phyloP scores from a whole-genome alignment of 202 grass and related monocot genomes.

The Panicum hallii region DNA sequence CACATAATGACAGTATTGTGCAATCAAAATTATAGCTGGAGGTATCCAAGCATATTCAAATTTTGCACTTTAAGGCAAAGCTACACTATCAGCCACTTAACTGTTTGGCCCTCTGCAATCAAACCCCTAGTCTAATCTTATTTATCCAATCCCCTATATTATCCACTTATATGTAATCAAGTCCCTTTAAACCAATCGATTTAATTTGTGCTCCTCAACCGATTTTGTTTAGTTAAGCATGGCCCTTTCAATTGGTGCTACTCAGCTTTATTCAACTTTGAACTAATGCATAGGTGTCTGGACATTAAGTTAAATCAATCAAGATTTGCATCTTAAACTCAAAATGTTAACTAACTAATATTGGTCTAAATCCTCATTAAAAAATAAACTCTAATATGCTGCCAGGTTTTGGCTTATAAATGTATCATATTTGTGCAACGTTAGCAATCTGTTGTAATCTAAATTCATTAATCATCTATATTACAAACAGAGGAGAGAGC shows the following conservation, averaged over 20 bases:
- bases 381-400: not conserved
- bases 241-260: not conserved
- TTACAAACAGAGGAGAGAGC: not conserved
- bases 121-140: conserved; percentile 24
- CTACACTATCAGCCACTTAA: conserved; percentile 4
- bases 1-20: conserved; percentile 25
- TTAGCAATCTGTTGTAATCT: not conserved
- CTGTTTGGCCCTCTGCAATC: conserved; percentile 4
- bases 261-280: not conserved
- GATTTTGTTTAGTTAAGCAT: conserved; percentile 9
- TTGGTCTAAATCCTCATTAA: not conserved
- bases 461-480: conserved; percentile 12
- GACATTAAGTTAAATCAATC: not conserved
- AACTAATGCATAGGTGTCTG: not conserved
- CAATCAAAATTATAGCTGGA: conserved; percentile 37
- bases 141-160: conserved; percentile 1
- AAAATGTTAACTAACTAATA: not conserved
- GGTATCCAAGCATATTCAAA: conserved; percentile 22
- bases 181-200: not conserved
- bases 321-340: not conserved
- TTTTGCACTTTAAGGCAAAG: not conserved
- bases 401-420: not conserved
- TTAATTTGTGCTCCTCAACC: not conserved
- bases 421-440: not conserved
- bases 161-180: conserved; percentile 33